These are phyloP conservation scores for Xerocomus spinulosus DNA, from an alignment of 768 basidiomycete species.

Conservation along the genomic window DNA sequence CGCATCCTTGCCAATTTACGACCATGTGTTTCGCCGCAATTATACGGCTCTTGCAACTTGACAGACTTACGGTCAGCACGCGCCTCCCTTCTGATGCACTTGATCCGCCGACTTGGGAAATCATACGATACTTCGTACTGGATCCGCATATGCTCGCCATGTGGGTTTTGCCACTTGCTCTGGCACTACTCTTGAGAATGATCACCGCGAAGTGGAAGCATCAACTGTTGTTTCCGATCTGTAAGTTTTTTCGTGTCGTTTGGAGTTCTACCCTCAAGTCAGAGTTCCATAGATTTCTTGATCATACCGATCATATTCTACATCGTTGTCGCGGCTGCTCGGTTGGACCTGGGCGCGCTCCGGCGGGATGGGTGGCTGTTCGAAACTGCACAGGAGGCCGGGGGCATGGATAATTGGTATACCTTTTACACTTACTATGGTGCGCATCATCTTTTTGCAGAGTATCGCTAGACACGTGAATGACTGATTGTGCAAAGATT, in stretches of 20 bases:
- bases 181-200: conserved; percentile 73
- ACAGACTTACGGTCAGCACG: conserved; percentile 78
- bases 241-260: conserved; percentile 39
- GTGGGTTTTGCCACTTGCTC: conserved; percentile 74
- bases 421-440: conserved; percentile 79
- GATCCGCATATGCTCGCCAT: conserved; percentile 58
- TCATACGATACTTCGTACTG: conserved; percentile 65
- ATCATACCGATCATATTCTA: conserved; percentile 84
- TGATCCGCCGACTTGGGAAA: conserved; percentile 53
- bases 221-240: conserved; percentile 87
- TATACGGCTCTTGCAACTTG: neutral
- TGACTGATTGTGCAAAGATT: conserved; percentile 42
- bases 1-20: neutral
- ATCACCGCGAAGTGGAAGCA: conserved; percentile 80
- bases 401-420: conserved; percentile 57
- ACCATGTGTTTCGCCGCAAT: neutral
- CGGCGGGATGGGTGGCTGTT: conserved; percentile 82
- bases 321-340: conserved; percentile 59
- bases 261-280: neutral
- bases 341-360: conserved; percentile 55
- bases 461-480: neutral
- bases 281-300: conserved; percentile 56
- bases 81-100: conserved; percentile 78
- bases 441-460: conserved; percentile 30
- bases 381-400: conserved; percentile 43